Evolutionary conservation across 1,139 yeast species (phyloP), one percentile per base, ranked within the genome.

Genomic region (Kodamaea sp.): DNA sequence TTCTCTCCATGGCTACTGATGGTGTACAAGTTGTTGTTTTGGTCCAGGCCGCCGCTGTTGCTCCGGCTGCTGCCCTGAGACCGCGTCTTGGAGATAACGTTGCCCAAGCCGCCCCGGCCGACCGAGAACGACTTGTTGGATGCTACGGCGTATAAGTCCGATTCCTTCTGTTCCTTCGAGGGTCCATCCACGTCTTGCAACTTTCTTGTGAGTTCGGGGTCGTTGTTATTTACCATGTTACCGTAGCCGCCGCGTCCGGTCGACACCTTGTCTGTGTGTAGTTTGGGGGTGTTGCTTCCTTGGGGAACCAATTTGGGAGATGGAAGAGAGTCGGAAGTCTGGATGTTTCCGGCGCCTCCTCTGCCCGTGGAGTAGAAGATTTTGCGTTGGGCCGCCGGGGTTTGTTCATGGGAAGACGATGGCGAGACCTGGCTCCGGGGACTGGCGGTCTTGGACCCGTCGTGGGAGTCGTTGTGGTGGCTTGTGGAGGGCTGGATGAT

Each of bases 201-300:
- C 46, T 69, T 73, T 40, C 92, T 67, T 4, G 88, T 73, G 33
- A 78, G 53, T 35, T 72, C 70, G 1, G 85, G 79, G 53, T 83
- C 81, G 28, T 70, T 71, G 56, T 83, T 83, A 43, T 61, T 71
- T 35, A 80, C 65, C 87, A 84, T 84, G 53, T 84, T 84, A 5
- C 94, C 94, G 31, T 78, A 81, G 2, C 94, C 94, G 7, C 94
- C 94, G 47, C 94, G 71, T 20, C 94, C 94, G 2, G 92, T 84
- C 18, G 87, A 73, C 48, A 79, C 77, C 23, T 75, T 73, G 18
- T 76, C 73, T 24, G 78, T 76, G 32, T 70, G 61, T 35, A 83
- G 63, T 46, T 66, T 75, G 14, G 90, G 92, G 14, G 84, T 76
- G 43, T 72, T 78, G 18, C 82, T 75, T 2, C 86, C 87, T 48